Conservation (phyloP, 495 filamentous ascomycete species). For the Tuber umbilicatum region DNA sequence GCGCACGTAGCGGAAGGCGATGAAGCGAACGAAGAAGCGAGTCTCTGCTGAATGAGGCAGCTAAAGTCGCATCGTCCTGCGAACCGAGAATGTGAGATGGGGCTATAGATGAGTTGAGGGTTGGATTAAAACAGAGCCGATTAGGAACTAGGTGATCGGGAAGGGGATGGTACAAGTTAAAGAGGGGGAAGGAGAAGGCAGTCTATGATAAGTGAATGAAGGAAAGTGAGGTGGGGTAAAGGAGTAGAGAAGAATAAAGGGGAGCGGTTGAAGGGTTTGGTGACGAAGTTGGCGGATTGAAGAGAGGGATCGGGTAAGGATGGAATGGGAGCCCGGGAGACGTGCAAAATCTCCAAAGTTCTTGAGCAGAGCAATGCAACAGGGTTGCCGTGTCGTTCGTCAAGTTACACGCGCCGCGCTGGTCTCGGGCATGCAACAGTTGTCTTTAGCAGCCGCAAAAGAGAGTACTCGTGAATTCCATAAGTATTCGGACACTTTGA, state of each 20-base stretch:
- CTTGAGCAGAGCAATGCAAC: constrained; percentile 12
- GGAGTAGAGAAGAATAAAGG: constrained; percentile 16
- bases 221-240: constrained; percentile 5
- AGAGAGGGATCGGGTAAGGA: background rate
- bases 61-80: background rate
- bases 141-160: background rate
- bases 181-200: constrained; percentile 3
- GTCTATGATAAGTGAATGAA: constrained; percentile 3
- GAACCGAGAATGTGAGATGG: background rate
- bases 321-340: constrained; percentile 7
- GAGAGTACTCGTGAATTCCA: too few species aligned
- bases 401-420: constrained; percentile 8
- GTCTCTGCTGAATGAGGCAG: background rate
- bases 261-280: constrained; percentile 9
- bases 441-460: constrained; percentile 5
- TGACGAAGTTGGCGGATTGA: constrained; percentile 7
- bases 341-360: constrained; percentile 22
- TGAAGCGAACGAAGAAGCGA: background rate
- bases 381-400: constrained; percentile 18
- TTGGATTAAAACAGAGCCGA: background rate
- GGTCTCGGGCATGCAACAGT: background rate
- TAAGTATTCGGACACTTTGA: too few species aligned
- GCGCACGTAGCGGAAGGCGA: background rate
- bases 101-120: background rate
- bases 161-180: background rate